These are phyloP conservation scores for Aspergillus sp. DNA, from an alignment of 2,329 filamentous ascomycete species.

Conservation along the genomic window DNA sequence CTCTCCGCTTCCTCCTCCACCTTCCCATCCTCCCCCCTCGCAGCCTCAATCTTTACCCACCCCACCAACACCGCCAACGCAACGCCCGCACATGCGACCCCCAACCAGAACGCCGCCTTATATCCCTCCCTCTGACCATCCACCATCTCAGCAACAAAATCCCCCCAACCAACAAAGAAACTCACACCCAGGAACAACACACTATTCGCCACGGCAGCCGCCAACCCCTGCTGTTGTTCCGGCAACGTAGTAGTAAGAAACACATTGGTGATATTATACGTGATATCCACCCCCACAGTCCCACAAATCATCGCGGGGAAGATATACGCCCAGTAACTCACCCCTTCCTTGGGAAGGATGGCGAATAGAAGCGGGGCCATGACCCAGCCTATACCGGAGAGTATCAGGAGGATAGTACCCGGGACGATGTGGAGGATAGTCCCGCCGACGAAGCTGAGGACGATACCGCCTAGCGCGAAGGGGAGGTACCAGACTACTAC, in stretches of 20 bases:
- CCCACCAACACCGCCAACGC: conserved; percentile 55
- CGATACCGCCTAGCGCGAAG: conserved; percentile 66
- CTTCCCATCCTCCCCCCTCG: conserved; percentile 59
- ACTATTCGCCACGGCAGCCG: conserved; percentile 70
- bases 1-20: conserved; percentile 46
- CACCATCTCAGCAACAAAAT: conserved; percentile 59
- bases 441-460: conserved; percentile 65
- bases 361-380: conserved; percentile 64
- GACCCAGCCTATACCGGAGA: conserved; percentile 63
- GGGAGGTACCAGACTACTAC: conserved; percentile 71
- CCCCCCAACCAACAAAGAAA: conserved; percentile 69
- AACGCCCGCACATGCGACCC: conserved; percentile 57
- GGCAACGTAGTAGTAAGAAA: conserved; percentile 76
- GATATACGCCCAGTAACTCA: conserved; percentile 71
- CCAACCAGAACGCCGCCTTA: conserved; percentile 66
- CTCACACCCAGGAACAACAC: conserved; percentile 72
- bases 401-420: conserved; percentile 63
- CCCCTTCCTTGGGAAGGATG: conserved; percentile 56
- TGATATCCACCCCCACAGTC: conserved; percentile 74
- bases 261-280: conserved; percentile 75
- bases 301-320: conserved; percentile 65
- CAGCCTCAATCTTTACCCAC: conserved; percentile 58
- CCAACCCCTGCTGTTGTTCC: conserved; percentile 66
- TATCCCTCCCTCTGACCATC: conserved; percentile 56
- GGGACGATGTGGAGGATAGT: conserved; percentile 68